Percentiles rank a stretch among this genome's conserved stretches.
These are phyloP conservation scores for Pontederia crassipes DNA, from an alignment of 176 grass and related monocot species.

Conservation along the genomic window DNA sequence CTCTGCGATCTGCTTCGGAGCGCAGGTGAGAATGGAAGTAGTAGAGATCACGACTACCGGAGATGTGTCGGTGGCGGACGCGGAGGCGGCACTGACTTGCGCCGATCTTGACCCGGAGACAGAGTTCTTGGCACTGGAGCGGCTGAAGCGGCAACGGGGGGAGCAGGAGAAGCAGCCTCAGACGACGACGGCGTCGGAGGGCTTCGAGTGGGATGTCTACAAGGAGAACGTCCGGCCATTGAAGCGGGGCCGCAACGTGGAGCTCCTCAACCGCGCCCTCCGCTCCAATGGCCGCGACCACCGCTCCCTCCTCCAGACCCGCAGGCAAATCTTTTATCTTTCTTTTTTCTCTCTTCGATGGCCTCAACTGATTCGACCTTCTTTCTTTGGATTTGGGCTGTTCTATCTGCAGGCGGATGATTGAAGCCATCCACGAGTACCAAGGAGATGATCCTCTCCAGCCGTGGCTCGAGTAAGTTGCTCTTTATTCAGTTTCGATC, in stretches of 20 bases:
- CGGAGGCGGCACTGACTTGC: no score
- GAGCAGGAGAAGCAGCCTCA: not conserved
- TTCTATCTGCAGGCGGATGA: constrained; percentile 50
- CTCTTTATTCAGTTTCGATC: not conserved
- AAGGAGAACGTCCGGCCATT: constrained; percentile 95
- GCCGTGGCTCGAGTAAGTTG: constrained; percentile 73
- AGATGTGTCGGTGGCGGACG: no score
- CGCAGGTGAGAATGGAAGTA: no score
- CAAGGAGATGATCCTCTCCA: constrained; percentile 73
- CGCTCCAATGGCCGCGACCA: constrained; percentile 41
- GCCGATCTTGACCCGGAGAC: no score
- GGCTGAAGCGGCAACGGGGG: no score
- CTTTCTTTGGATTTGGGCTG: no score
- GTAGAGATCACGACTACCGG: no score
- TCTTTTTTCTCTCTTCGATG: not conserved
- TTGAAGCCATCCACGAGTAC: constrained; percentile 74
- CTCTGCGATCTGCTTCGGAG: no score
- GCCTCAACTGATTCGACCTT: no score
- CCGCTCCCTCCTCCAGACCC: constrained; percentile 38
- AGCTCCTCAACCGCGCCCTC: constrained; percentile 67
- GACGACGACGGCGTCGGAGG: constrained; percentile 1
- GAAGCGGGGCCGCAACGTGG: constrained; percentile 83
- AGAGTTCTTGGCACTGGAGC: no score
- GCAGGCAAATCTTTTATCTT: constrained; percentile 25
- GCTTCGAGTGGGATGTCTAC: constrained; percentile 61